A percentile compares a stretch with the other conserved stretches of the same genome.
Evolutionary conservation across 2,329 filamentous ascomycete genomes (phyloP).

Genomic region (Fusarium tuaranense): DNA sequence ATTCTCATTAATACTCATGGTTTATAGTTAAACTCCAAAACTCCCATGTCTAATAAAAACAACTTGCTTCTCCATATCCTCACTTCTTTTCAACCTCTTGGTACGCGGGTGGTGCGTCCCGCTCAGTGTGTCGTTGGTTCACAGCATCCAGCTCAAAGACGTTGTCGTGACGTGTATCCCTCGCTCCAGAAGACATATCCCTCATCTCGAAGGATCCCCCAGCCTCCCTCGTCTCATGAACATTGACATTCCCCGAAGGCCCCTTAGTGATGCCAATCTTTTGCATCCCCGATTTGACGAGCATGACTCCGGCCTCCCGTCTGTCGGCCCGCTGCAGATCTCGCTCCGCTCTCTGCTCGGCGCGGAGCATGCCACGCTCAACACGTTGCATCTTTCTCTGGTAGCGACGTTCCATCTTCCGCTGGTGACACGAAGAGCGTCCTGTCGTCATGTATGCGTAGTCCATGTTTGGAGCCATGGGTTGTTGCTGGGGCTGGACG

Average conservation of each 20-base stretch:
- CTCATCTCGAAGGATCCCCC: constrained; percentile 2
- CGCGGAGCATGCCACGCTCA: constrained; percentile 37
- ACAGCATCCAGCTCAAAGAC: constrained; percentile 15
- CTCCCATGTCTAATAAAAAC: not conserved
- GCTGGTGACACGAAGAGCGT: constrained; percentile 16
- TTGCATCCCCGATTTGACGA: constrained; percentile 14
- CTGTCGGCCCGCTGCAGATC: constrained; percentile 23
- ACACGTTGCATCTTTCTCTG: constrained; percentile 34
- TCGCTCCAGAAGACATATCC: not conserved
- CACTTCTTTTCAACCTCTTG: constrained; percentile 34
- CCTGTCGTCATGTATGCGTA: not conserved
- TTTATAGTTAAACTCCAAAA: not conserved
- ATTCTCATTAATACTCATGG: not conserved
- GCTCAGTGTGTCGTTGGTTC: constrained; percentile 4
- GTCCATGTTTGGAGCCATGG: not conserved
- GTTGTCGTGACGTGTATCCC: not conserved
- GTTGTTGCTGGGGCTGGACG: constrained; percentile 12
- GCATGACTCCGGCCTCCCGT: constrained; percentile 24
- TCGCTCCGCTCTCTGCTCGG: constrained; percentile 32
- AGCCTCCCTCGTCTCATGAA: not conserved
- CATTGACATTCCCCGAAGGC: not conserved
- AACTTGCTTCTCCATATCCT: not conserved
- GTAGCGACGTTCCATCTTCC: constrained; percentile 34
- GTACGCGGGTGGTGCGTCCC: constrained; percentile 38
- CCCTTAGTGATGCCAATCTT: constrained; percentile 3